phyloP scores from a whole-genome alignment of 768 basidiomycete species.

The Boletus reticuloceps region DNA sequence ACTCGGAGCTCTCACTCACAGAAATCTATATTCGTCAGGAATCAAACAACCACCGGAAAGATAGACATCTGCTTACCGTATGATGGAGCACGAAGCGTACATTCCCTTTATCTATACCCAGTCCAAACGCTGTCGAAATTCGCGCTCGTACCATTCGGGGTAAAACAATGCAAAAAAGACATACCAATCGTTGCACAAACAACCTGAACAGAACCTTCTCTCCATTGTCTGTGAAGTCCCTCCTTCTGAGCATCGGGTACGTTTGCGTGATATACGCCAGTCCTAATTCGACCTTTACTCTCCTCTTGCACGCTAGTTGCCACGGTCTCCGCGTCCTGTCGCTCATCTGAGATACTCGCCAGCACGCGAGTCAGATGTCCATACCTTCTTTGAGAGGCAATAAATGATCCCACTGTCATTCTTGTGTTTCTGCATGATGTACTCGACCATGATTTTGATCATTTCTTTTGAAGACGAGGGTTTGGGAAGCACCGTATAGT shows the following conservation, averaged over 20 bases:
- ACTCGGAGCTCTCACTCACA: slow-evolving; percentile 27
- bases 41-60: background rate
- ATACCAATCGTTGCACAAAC: slow-evolving; percentile 87
- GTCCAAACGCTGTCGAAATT: slow-evolving; percentile 63
- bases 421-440: slow-evolving; percentile 67
- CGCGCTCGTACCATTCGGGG: background rate
- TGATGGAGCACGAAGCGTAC: slow-evolving; percentile 90
- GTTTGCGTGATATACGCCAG: slow-evolving; percentile 77
- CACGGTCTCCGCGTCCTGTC: slow-evolving; percentile 76
- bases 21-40: slow-evolving; percentile 36
- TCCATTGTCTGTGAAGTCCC: slow-evolving; percentile 72
- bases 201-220: slow-evolving; percentile 73
- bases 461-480: slow-evolving; percentile 51
- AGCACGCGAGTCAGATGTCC: background rate
- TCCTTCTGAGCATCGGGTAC: slow-evolving; percentile 71
- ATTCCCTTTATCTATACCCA: slow-evolving; percentile 90
- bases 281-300: slow-evolving; percentile 66
- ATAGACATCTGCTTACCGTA: slow-evolving; percentile 53
- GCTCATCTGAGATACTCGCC: background rate
- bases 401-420: slow-evolving; percentile 86
- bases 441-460: slow-evolving; percentile 61
- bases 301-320: slow-evolving; percentile 55
- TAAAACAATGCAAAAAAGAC: background rate
- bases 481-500: slow-evolving; percentile 77
- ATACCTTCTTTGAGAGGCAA: slow-evolving; percentile 73